Evolutionary conservation across 371 early-diverging fungal species (phyloP), one percentile per base, ranked within the genome.

Genomic region (Rhizomucor pusillus): DNA sequence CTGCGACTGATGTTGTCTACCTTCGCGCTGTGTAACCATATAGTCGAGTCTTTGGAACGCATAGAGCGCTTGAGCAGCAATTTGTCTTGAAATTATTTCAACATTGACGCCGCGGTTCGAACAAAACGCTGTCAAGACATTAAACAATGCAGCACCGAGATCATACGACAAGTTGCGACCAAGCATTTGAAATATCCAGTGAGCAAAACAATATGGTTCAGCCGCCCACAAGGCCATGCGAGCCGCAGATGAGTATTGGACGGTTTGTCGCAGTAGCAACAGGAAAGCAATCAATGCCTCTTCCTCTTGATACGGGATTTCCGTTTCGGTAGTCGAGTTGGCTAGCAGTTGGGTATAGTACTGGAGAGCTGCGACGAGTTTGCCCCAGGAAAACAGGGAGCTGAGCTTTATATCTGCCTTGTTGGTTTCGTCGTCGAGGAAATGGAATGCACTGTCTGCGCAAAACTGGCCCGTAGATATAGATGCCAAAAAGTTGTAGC

Each of bases 321-420:
- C 34, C 9, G 55, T 43, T 20, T 51, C 50, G 13, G 12, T 69
- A 62, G 7, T 52, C 1, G 22, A 25, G 12, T 52, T 55, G 16
- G 54, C 46, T 9, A 70, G 50, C 0, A 59, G 45, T 9, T 62
- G 59, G 5, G 54, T 41, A 48, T 71, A 77, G 35, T 59, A 74
- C 5, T 69, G 55, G 1, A 77, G 36, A 18, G 72, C 72, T 14
- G 66, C 57, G 34, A 71, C 51, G 1, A 70, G 65, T 19, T 67
- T 77, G 49, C 69, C 65, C 78, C 78, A 77, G 1, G 74, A 69
- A 49, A 74, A 74, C 3, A 71, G 35, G 0, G 48, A 46, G 22
- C 70, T 71, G 1, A 48, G 37, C 0, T 45, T 52, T 20, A 69
- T 24, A 10, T 69, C 57, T 22, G 54, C 20, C 16, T 59, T 39